These are phyloP conservation scores for Sabuloglossum arenarium DNA, from an alignment of 495 filamentous ascomycete genomes.

Conservation along the genomic window DNA sequence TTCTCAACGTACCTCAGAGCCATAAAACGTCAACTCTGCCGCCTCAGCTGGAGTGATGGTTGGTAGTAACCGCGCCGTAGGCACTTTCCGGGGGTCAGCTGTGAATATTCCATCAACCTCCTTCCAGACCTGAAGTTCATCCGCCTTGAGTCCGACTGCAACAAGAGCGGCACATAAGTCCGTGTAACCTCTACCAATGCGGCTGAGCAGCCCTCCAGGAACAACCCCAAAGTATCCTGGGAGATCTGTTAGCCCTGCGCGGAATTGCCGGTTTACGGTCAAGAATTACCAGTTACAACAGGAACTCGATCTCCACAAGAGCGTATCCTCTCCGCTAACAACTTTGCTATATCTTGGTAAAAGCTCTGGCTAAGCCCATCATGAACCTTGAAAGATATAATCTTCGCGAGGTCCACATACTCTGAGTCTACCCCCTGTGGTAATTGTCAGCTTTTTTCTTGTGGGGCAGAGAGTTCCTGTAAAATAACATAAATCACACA, in stretches of 20 bases:
- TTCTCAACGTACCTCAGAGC: constrained; percentile 34
- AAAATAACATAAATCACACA: constrained; percentile 8
- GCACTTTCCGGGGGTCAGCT: constrained; percentile 72
- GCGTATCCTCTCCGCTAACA: constrained; percentile 43
- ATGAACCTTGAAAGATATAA: constrained; percentile 38
- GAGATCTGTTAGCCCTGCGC: neutral
- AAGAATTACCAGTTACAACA: constrained; percentile 32
- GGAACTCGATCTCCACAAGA: constrained; percentile 51
- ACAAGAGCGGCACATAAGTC: constrained; percentile 73
- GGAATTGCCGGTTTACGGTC: no score
- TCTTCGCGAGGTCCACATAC: constrained; percentile 68
- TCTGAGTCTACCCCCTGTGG: constrained; percentile 49
- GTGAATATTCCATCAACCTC: constrained; percentile 87
- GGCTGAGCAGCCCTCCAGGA: constrained; percentile 55
- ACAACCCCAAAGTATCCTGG: constrained; percentile 71
- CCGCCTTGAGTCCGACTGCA: constrained; percentile 54
- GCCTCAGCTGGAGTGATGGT: constrained; percentile 75
- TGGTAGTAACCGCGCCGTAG: constrained; percentile 53
- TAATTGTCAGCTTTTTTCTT: neutral
- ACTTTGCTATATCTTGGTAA: constrained; percentile 46
- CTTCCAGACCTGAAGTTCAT: constrained; percentile 83
- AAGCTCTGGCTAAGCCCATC: constrained; percentile 56
- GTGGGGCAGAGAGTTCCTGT: neutral
- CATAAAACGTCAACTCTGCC: constrained; percentile 81
- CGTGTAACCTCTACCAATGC: constrained; percentile 72